Evolutionary conservation across 2,329 filamentous ascomycete species (phyloP), one percentile per base, ranked within the genome.

Genomic region (Phialophora macrospora): DNA sequence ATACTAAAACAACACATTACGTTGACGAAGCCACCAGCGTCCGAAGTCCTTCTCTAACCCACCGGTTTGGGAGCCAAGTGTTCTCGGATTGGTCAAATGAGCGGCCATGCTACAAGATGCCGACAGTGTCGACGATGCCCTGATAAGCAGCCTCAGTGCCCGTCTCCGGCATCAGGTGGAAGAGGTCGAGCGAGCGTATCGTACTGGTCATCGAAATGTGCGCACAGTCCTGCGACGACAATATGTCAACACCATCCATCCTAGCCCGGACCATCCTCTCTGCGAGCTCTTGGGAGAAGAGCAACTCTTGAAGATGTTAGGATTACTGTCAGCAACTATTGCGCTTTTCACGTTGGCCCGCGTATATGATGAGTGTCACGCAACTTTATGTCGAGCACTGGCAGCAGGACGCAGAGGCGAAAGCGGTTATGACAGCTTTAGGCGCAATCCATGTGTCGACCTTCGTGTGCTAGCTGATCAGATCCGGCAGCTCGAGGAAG

Each of bases 301-400:
- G 6, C 41, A 52, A n/a, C 55, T 69, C 11, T 32, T 66, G 48
- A 57, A 61, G 60, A 51, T 60, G 30, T 26, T 69, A 20, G 57
- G 66, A 14, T 56, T 34, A 14, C 41, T 65, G 22, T 64, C 56
- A n/a, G 38, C 64, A 4, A 52, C 46, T 28, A 12, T 56, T 24
- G 62, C 54, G 22, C 62, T 71, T 9, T 62, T 71, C 57, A 67
- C 68, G 4, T 48, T 71, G 11, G 69, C 69, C 20, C 68, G 69
- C 4, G 26, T 71, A 32, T 70, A 68, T 46, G 69, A 71, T 46
- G 69, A 68, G 44, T 65, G 61, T 24, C 69, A 71, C 55, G 59
- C 70, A 4, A 54, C 57, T 28, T 22, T 71, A 32, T 71, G 69
- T 56, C 60, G 59, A 26, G 58, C 46, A 24, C 28, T 63, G 6